Evolutionary conservation across 2,329 filamentous ascomycete genomes (phyloP).

Genomic region (Pseudofabraea citricarpa): DNA sequence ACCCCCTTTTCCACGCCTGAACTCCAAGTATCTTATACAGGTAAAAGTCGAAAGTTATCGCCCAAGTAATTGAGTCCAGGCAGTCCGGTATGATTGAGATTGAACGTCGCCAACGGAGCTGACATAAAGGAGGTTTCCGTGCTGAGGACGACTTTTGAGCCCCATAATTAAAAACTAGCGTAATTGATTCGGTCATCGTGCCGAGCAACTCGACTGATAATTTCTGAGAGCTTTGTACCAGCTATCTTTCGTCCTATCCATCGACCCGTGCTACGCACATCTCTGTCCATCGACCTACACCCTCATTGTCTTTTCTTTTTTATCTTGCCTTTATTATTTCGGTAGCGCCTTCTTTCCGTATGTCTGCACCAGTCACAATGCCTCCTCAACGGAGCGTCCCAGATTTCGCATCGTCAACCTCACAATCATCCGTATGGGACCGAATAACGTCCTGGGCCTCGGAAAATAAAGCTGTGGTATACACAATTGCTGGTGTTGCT

Average conservation of each 20-base stretch:
- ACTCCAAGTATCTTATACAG: no score
- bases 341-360: constrained; percentile 11
- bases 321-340: background rate
- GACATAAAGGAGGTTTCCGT: no score
- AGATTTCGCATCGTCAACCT: constrained; percentile 26
- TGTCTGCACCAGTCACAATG: constrained; percentile 23
- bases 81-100: no score
- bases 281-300: background rate
- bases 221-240: constrained; percentile 1
- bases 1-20: no score
- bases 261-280: background rate
- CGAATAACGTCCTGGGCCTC: constrained; percentile 87
- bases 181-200: constrained; percentile 1
- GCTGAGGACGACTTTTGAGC: background rate
- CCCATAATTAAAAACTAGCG: background rate
- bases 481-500: constrained; percentile 92
- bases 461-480: constrained; percentile 92
- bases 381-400: constrained; percentile 20
- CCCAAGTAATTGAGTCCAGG: no score
- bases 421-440: constrained; percentile 57
- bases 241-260: background rate
- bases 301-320: background rate
- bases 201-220: constrained; percentile 1
- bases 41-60: no score
- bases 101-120: no score